A percentile compares a stretch with the other conserved stretches of the same genome.
Evolutionary conservation across 2,329 filamentous ascomycete species (phyloP).

Genomic region (Stemphylium vesicarium): DNA sequence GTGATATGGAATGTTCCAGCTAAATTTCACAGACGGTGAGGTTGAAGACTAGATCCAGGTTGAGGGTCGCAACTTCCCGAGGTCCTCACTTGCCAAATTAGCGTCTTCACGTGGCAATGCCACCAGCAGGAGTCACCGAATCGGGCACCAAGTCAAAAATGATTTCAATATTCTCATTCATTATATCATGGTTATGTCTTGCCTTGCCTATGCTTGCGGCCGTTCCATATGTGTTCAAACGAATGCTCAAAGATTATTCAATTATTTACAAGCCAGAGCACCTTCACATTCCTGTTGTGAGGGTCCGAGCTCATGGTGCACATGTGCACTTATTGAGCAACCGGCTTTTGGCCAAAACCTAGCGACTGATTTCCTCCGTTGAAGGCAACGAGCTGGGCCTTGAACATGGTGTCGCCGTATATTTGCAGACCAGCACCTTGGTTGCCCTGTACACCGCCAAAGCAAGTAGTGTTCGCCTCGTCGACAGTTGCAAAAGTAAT

Average conservation of each 20-base stretch:
- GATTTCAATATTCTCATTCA: slow-evolving; percentile 1
- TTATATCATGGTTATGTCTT: slow-evolving; percentile 1
- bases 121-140: not conserved
- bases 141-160: not conserved
- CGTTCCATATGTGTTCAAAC: slow-evolving; percentile 11
- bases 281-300: slow-evolving; percentile 1
- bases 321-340: not conserved
- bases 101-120: slow-evolving; percentile 2
- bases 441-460: slow-evolving; percentile 70
- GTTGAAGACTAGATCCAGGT: not conserved
- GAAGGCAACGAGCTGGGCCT: slow-evolving; percentile 67
- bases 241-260: slow-evolving; percentile 9
- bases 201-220: not conserved
- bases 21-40: not conserved
- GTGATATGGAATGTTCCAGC: not conserved
- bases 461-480: slow-evolving; percentile 61
- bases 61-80: slow-evolving; percentile 14
- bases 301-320: not conserved
- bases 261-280: slow-evolving; percentile 16
- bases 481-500: slow-evolving; percentile 50
- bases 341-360: slow-evolving; percentile 55
- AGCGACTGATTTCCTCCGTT: slow-evolving; percentile 60
- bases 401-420: slow-evolving; percentile 67
- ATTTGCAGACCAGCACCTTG: slow-evolving; percentile 63
- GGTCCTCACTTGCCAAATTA: not conserved